Evolutionary conservation across 352 stramenopile genomes (phyloP).

Genomic region (Globisporangium cederbergense): DNA sequence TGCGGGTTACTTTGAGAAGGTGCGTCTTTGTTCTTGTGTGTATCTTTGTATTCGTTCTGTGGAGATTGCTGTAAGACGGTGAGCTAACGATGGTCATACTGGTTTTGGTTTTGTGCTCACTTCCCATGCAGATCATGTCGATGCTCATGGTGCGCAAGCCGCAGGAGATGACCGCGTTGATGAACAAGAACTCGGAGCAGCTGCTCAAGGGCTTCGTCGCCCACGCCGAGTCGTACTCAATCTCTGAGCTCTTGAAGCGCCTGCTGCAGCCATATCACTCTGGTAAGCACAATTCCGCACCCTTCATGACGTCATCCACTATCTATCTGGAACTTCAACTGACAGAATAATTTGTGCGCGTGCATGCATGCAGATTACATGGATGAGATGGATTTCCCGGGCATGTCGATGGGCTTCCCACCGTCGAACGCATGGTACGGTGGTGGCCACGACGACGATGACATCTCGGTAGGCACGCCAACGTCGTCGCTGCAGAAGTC

Average conservation of each 20-base stretch:
- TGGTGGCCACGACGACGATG: constrained; percentile 60
- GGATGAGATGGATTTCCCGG: constrained; percentile 86
- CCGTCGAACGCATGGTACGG: constrained; percentile 75
- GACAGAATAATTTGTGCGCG: background rate
- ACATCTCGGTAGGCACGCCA: constrained; percentile 55
- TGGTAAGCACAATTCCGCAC: constrained; percentile 19
- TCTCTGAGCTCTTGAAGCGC: constrained; percentile 80
- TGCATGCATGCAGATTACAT: constrained; percentile 52
- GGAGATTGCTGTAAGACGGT: background rate
- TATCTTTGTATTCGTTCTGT: background rate
- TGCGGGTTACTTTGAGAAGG: constrained; percentile 97
- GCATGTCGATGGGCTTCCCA: constrained; percentile 71
- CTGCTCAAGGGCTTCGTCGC: constrained; percentile 62
- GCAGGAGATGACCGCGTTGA: constrained; percentile 76
- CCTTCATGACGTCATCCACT: too few relatives aligned
- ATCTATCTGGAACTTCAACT: too few relatives aligned
- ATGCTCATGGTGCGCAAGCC: constrained; percentile 89
- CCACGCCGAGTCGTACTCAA: constrained; percentile 72
- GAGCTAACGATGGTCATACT: background rate
- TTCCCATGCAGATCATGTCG: constrained; percentile 49
- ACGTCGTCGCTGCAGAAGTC: constrained; percentile 62
- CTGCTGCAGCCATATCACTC: constrained; percentile 81
- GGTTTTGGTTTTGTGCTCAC: too few relatives aligned
- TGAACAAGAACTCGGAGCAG: constrained; percentile 82
- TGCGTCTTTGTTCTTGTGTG: background rate